Percentiles rank a stretch among this genome's conserved stretches.
Conservation (phyloP, 148 eudicot species). For the Dianthus caryophyllus region DNA sequence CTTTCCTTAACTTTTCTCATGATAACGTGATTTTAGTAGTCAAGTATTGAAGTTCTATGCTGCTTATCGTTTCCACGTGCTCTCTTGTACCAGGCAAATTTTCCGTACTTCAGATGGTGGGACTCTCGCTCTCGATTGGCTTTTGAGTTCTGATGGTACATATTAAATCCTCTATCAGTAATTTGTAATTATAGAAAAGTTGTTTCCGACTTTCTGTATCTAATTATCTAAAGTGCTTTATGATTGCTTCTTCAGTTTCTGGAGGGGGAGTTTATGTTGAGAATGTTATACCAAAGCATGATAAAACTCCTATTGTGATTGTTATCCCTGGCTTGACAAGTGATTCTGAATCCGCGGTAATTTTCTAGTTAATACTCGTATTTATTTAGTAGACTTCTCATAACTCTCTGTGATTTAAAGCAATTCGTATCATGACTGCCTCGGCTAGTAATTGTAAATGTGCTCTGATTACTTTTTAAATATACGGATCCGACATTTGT, state of each 20-base stretch:
- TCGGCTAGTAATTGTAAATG: not conserved
- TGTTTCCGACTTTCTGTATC: no score
- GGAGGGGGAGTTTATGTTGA: constrained; percentile 32
- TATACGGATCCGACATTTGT: not conserved
- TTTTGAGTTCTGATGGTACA: constrained; percentile 69
- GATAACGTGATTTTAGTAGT: not conserved
- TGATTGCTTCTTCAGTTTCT: constrained; percentile 34
- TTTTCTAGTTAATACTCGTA: not conserved
- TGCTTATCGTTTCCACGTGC: constrained; percentile 6
- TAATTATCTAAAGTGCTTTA: constrained; percentile 17
- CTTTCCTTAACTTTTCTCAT: not conserved
- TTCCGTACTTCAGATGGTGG: constrained; percentile 88
- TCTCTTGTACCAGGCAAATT: constrained; percentile 53
- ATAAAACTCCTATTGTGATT: constrained; percentile 62
- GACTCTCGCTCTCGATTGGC: constrained; percentile 90
- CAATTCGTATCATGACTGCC: not conserved
- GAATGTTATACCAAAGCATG: constrained; percentile 46
- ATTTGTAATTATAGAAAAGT: no score
- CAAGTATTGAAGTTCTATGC: not conserved
- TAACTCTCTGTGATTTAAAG: not conserved
- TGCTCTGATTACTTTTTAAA: constrained; percentile 8
- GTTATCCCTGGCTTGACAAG: constrained; percentile 90
- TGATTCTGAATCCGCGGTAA: constrained; percentile 84
- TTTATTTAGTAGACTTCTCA: not conserved
- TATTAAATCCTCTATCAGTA: not conserved